A percentile compares a stretch with the other conserved stretches of the same genome.
Conservation (phyloP, 2,329 filamentous ascomycete species). For the Colletotrichum brevisporum region DNA sequence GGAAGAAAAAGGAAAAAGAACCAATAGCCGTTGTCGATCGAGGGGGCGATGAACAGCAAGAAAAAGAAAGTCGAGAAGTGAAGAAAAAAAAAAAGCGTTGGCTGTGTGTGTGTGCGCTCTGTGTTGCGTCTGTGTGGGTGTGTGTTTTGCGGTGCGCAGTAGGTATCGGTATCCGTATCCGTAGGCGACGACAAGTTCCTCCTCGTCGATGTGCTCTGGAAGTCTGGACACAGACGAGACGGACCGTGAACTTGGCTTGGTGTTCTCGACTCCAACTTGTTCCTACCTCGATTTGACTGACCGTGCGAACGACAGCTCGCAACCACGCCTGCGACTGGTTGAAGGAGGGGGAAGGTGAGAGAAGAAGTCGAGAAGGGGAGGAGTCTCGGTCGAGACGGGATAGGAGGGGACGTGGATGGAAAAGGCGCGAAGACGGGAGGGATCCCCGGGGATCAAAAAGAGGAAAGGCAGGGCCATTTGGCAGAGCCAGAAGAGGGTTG, state of each 20-base stretch:
- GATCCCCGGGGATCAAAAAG: slow-evolving; percentile 34
- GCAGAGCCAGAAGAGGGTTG: slow-evolving; percentile 21
- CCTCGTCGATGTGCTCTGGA: neutral
- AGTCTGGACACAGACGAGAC: neutral
- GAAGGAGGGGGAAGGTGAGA: slow-evolving; percentile 1
- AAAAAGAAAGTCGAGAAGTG: slow-evolving; percentile 38
- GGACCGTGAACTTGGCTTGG: neutral
- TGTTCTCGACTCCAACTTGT: neutral
- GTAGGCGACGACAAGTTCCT: slow-evolving; percentile 6
- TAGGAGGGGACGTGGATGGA: slow-evolving; percentile 8
- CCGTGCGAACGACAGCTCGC: slow-evolving; percentile 1
- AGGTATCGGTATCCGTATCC: slow-evolving; percentile 7
- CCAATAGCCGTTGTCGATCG: slow-evolving; percentile 13
- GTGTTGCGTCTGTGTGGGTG: slow-evolving; percentile 21
- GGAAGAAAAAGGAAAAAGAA: slow-evolving; percentile 17
- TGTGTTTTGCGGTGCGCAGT: slow-evolving; percentile 3
- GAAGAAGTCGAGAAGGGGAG: slow-evolving; percentile 26
- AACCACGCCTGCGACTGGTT: slow-evolving; percentile 19
- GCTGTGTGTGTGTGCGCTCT: slow-evolving; percentile 7
- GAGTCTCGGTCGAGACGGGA: slow-evolving; percentile 18
- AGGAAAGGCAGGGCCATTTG: slow-evolving; percentile 10
- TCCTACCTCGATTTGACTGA: neutral
- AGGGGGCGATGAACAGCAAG: slow-evolving; percentile 1
- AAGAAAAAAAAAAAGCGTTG: slow-evolving; percentile 23
- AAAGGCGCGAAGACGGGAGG: slow-evolving; percentile 22